Conservation (phyloP, 306 rosid genomes). For the Cucurbita pepo region DNA sequence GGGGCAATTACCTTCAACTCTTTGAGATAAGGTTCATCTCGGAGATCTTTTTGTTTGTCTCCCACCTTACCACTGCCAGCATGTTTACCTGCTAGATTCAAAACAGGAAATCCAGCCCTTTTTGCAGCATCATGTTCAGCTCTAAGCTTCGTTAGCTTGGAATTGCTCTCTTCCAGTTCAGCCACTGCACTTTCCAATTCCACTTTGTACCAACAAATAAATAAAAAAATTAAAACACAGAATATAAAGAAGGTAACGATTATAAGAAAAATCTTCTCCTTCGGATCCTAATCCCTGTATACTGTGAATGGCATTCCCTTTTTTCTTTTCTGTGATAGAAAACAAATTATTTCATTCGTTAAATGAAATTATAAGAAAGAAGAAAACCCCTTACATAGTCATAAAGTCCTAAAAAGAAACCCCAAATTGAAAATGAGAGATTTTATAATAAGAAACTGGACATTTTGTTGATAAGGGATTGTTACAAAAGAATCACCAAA, state of each 20-base stretch:
- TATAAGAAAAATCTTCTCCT: background rate
- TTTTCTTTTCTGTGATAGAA: background rate
- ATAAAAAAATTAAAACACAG: slow-evolving; percentile 7
- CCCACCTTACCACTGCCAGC: slow-evolving; percentile 39
- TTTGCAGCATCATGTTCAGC: slow-evolving; percentile 63
- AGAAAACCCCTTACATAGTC: background rate
- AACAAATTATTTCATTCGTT: background rate
- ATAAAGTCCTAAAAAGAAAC: background rate
- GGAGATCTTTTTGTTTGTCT: slow-evolving; percentile 77
- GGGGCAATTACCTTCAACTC: slow-evolving; percentile 22
- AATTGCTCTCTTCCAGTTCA: slow-evolving; percentile 58
- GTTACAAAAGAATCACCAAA: background rate
- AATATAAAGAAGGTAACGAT: background rate
- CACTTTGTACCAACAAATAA: slow-evolving; percentile 40
- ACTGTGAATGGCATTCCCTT: background rate
- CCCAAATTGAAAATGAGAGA: background rate
- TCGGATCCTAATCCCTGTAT: background rate
- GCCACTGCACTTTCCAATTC: slow-evolving; percentile 47
- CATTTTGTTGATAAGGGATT: background rate
- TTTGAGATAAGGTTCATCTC: slow-evolving; percentile 63
- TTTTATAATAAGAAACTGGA: background rate
- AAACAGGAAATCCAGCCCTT: slow-evolving; percentile 54
- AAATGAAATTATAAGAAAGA: background rate
- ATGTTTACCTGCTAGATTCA: slow-evolving; percentile 47
- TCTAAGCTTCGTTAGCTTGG: slow-evolving; percentile 50